These are phyloP conservation scores for Saccharomyces uvarum DNA, from an alignment of 1,139 yeast species.

Conservation along the genomic window DNA sequence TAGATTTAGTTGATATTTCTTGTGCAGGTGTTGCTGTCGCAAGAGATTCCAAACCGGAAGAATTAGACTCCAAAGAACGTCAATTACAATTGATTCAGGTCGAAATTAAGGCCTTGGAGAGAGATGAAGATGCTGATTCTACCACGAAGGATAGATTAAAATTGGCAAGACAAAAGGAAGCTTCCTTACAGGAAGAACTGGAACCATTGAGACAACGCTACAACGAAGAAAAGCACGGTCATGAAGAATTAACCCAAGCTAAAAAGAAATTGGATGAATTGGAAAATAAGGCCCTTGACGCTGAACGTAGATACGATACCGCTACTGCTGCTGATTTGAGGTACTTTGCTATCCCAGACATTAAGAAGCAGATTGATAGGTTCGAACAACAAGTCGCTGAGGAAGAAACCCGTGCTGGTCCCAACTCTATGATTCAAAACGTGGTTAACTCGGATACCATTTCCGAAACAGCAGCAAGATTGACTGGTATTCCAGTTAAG, in stretches of 20 bases:
- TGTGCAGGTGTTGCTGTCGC: slow-evolving; percentile 98
- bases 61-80: slow-evolving; percentile 86
- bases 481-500: slow-evolving; percentile 98
- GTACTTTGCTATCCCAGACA: slow-evolving; percentile 94
- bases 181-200: slow-evolving; percentile 76
- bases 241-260: slow-evolving; percentile 80
- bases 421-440: slow-evolving; percentile 67
- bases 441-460: slow-evolving; percentile 91
- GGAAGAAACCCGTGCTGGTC: slow-evolving; percentile 57
- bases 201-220: slow-evolving; percentile 81
- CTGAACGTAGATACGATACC: slow-evolving; percentile 93
- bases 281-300: slow-evolving; percentile 87
- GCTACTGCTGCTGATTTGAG: slow-evolving; percentile 92
- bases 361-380: slow-evolving; percentile 64
- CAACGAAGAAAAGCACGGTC: slow-evolving; percentile 83
- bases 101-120: slow-evolving; percentile 92
- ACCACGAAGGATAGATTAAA: slow-evolving; percentile 80
- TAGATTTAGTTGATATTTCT: slow-evolving; percentile 91
- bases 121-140: slow-evolving; percentile 86
- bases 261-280: slow-evolving; percentile 88
- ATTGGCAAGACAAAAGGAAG: slow-evolving; percentile 70
- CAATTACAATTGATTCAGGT: slow-evolving; percentile 85
- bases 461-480: slow-evolving; percentile 93
- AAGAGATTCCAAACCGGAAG: slow-evolving; percentile 96
- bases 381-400: slow-evolving; percentile 72